A percentile compares a stretch with the other conserved stretches of the same genome.
Evolutionary conservation across 441 rosid species (phyloP).

Genomic region (Metrosideros polymorpha): DNA sequence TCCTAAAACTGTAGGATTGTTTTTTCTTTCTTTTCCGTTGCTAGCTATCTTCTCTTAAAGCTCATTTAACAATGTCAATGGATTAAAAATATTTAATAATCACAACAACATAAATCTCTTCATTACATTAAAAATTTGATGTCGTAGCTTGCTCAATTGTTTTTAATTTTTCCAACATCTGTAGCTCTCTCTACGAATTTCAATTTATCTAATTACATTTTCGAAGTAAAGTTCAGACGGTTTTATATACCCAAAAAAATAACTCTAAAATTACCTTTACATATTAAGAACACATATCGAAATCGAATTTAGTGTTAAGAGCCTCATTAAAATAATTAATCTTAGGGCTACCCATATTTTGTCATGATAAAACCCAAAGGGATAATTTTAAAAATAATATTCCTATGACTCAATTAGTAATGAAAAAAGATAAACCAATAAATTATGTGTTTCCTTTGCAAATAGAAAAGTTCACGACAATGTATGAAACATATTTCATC

Average conservation of each 20-base stretch:
- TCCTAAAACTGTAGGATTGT: fast-evolving
- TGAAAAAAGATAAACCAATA: too few species aligned
- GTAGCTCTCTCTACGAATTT: background rate
- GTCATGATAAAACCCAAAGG: background rate
- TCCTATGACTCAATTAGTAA: background rate
- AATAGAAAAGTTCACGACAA: too few species aligned
- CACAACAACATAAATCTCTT: background rate
- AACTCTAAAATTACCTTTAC: background rate
- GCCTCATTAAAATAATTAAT: background rate
- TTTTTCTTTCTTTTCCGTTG: fast-evolving
- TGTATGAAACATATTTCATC: background rate
- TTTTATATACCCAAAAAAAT: background rate
- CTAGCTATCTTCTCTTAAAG: background rate
- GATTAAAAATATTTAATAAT: background rate
- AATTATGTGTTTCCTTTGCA: too few species aligned
- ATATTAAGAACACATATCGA: background rate
- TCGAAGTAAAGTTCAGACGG: background rate
- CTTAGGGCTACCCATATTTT: background rate
- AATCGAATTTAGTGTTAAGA: background rate
- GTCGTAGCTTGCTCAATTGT: background rate
- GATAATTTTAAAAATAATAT: background rate
- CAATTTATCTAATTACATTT: background rate
- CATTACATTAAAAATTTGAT: background rate
- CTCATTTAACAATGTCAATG: too few species aligned
- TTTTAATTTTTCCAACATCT: background rate